These are phyloP conservation scores for Calamus simplicifolius DNA, from an alignment of 176 grass and related monocot species.

Conservation along the genomic window DNA sequence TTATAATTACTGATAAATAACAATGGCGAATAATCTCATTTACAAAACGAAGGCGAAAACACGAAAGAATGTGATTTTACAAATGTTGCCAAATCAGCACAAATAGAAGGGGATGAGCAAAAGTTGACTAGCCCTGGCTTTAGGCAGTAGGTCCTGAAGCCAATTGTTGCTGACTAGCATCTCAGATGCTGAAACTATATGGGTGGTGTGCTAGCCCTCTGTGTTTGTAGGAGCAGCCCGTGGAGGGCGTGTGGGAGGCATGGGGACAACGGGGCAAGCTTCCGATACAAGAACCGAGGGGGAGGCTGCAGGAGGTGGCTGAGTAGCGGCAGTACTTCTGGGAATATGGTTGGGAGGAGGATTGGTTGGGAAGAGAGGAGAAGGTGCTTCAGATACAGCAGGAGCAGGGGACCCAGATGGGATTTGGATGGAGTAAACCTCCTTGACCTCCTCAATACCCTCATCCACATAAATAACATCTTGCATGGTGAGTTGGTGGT, in stretches of 20 bases:
- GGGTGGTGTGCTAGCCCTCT: not conserved
- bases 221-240: constrained; percentile 6
- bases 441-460: constrained; percentile 88
- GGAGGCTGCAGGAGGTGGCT: constrained; percentile 17
- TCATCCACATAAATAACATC: constrained; percentile 96
- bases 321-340: constrained; percentile 20
- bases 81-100: not conserved
- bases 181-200: not conserved
- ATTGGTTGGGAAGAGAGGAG: constrained; percentile 7
- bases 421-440: constrained; percentile 74
- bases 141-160: not conserved
- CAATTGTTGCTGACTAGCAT: not conserved
- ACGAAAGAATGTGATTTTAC: not conserved
- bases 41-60: not conserved
- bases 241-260: constrained; percentile 27
- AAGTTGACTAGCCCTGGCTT: not conserved
- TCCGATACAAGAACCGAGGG: constrained; percentile 37
- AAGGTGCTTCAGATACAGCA: constrained; percentile 7
- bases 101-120: not conserved
- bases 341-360: constrained; percentile 6
- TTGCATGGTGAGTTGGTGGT: constrained; percentile 97
- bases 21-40: not conserved
- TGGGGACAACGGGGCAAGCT: constrained; percentile 32
- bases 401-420: constrained; percentile 24
- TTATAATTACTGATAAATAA: not conserved